Percentiles rank a stretch among this genome's conserved stretches.
phyloP scores from a whole-genome alignment of 1,139 yeast genomes.

The Trichomonascaceae sp. region DNA sequence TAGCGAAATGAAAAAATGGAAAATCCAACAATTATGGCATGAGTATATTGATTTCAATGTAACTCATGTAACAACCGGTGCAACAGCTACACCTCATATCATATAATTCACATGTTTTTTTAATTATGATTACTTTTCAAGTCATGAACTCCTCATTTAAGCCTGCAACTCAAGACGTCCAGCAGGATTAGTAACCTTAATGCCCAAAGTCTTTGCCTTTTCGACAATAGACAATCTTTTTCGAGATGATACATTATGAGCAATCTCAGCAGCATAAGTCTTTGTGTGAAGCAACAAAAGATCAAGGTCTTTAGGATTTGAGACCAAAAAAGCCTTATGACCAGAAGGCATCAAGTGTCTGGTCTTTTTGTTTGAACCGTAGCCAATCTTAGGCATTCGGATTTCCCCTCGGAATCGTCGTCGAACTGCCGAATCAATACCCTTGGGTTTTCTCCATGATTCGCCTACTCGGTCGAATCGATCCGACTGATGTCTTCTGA shows the following conservation, averaged over 20 bases:
- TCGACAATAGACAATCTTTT: conserved; percentile 96
- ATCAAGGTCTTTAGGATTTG: conserved; percentile 91
- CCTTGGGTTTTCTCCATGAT: conserved; percentile 99
- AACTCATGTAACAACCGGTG: not conserved
- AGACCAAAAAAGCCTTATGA: conserved; percentile 93
- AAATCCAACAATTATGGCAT: too few relatives aligned
- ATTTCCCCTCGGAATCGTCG: conserved; percentile 99
- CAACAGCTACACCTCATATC: not conserved
- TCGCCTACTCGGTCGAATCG: conserved; percentile 97
- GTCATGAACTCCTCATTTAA: conserved; percentile 35
- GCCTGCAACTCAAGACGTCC: conserved; percentile 99
- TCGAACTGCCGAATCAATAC: conserved; percentile 99
- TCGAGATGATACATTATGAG: conserved; percentile 96
- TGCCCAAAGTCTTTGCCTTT: conserved; percentile 97
- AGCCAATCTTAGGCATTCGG: conserved; percentile 99
- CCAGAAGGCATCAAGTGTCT: conserved; percentile 95
- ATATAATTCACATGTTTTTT: not conserved
- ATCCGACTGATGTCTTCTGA: conserved; percentile 99
- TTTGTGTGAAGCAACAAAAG: conserved; percentile 94
- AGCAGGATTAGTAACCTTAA: conserved; percentile 98
- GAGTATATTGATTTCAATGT: not conserved
- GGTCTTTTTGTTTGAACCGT: conserved; percentile 99
- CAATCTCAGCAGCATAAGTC: conserved; percentile 99
- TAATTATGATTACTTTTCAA: not conserved
- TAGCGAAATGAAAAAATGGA: not conserved